phyloP scores from a whole-genome alignment of 495 filamentous ascomycete species.

The Penicillium angulare region DNA sequence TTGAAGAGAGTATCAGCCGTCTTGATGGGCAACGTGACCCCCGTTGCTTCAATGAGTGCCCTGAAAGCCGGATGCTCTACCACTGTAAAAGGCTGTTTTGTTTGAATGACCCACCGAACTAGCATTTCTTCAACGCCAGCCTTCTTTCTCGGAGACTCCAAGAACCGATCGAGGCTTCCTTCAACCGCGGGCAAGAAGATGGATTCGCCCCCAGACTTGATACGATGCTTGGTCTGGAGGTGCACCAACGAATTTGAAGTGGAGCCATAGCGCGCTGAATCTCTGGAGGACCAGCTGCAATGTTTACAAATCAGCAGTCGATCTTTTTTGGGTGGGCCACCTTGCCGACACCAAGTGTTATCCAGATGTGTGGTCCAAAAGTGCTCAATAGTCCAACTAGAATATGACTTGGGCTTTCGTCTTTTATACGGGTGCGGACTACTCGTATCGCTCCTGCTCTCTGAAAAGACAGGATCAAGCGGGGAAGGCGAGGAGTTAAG shows the following conservation, averaged over 20 bases:
- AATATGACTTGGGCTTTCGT: conserved; percentile 16
- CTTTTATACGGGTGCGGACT: conserved; percentile 12
- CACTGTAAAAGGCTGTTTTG: conserved; percentile 13
- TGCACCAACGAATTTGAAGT: conserved; percentile 9
- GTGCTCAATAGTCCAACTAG: conserved; percentile 12
- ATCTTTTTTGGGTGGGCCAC: conserved; percentile 11
- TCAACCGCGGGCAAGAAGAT: conserved; percentile 5
- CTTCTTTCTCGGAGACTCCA: conserved; percentile 5
- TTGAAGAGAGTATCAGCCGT: conserved; percentile 10
- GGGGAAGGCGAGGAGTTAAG: conserved; percentile 10
- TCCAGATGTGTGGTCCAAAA: conserved; percentile 14
- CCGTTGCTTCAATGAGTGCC: conserved; percentile 13
- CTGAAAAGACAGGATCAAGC: conserved; percentile 9
- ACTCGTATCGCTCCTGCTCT: conserved; percentile 11
- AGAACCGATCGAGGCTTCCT: conserved; percentile 8
- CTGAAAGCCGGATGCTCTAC: conserved; percentile 11
- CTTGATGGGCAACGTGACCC: conserved; percentile 9
- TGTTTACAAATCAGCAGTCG: conserved; percentile 13
- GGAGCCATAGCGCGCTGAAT: conserved; percentile 12
- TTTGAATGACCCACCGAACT: conserved; percentile 9
- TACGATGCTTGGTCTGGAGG: conserved; percentile 11
- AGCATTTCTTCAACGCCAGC: conserved; percentile 9
- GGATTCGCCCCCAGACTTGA: conserved; percentile 5
- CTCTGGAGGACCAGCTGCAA: conserved; percentile 10
- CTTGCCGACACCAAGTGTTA: conserved; percentile 12